phyloP scores from a whole-genome alignment of 495 filamentous ascomycete genomes.

The Penicillium chermesinum region DNA sequence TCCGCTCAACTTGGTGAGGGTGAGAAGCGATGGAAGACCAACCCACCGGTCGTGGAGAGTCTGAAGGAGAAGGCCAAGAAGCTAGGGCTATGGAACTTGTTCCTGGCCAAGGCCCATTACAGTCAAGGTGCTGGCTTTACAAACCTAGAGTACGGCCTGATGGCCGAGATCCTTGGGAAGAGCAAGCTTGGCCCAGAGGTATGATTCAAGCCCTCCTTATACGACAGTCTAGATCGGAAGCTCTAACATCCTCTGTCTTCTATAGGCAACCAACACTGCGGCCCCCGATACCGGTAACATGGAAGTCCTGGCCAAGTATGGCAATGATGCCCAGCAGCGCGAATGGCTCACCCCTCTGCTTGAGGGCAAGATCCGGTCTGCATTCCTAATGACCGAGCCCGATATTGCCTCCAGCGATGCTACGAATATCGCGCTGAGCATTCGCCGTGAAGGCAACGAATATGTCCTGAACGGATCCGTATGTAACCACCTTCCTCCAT shows the following conservation, averaged over 20 bases:
- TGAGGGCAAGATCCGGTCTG: slow-evolving; percentile 79
- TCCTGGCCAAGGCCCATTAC: slow-evolving; percentile 91
- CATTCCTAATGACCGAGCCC: slow-evolving; percentile 93
- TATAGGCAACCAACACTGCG: slow-evolving; percentile 76
- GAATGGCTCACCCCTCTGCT: slow-evolving; percentile 80
- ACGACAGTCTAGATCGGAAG: background rate
- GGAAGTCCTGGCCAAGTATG: slow-evolving; percentile 93
- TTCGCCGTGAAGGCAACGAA: slow-evolving; percentile 72
- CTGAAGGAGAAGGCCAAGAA: slow-evolving; percentile 79
- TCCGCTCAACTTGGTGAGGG: slow-evolving; percentile 73
- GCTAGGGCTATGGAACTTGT: slow-evolving; percentile 97
- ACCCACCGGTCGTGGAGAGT: slow-evolving; percentile 78
- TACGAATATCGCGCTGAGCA: slow-evolving; percentile 78
- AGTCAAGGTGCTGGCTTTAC: slow-evolving; percentile 85
- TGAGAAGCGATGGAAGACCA: slow-evolving; percentile 66
- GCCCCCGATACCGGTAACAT: slow-evolving; percentile 94
- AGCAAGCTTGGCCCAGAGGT: slow-evolving; percentile 73
- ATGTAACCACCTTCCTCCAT: slow-evolving; percentile 18
- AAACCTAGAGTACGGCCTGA: slow-evolving; percentile 89
- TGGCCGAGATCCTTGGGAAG: slow-evolving; percentile 85
- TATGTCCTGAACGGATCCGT: slow-evolving; percentile 83
- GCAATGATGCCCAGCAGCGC: slow-evolving; percentile 81
- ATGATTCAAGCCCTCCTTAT: background rate
- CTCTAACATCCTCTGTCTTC: background rate
- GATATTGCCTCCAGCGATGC: slow-evolving; percentile 82